Percentiles rank a stretch among this genome's conserved stretches.
Conservation (phyloP, 176 grass and related monocot genomes). For the Triticum timopheevii region DNA sequence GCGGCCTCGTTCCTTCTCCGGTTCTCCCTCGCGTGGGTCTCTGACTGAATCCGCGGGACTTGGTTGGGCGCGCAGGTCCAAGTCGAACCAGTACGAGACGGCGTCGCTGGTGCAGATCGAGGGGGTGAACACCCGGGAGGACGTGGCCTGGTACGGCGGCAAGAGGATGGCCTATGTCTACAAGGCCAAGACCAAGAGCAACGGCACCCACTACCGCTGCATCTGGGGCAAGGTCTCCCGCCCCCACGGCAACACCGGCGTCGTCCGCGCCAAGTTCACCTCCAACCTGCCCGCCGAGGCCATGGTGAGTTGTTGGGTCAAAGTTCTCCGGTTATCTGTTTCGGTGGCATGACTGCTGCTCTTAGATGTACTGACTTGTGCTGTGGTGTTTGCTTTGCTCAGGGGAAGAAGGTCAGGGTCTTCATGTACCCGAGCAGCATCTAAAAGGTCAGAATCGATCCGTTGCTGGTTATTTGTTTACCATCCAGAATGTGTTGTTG, state of each 20-base stretch:
- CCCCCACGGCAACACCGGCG: constrained; percentile 71
- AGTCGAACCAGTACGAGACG: constrained; percentile 82
- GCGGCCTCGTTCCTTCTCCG: background rate
- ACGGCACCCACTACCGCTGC: constrained; percentile 58
- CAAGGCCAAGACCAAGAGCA: constrained; percentile 87
- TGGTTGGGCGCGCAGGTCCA: constrained; percentile 45
- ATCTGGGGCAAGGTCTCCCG: constrained; percentile 83
- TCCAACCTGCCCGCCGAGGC: constrained; percentile 70
- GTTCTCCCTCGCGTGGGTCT: background rate
- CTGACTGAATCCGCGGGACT: background rate
- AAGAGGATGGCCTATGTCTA: constrained; percentile 85
- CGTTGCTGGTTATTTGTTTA: background rate
- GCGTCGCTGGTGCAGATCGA: constrained; percentile 81
- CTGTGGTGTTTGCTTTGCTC: background rate
- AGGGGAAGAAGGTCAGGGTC: constrained; percentile 80
- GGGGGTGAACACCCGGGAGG: constrained; percentile 80
- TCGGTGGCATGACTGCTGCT: background rate
- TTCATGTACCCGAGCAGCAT: constrained; percentile 95
- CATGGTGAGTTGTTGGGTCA: constrained; percentile 36
- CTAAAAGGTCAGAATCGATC: constrained; percentile 44
- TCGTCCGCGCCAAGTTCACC: constrained; percentile 79
- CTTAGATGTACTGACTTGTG: background rate
- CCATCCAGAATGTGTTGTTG: background rate
- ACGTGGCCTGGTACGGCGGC: constrained; percentile 71
- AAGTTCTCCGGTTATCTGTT: background rate